A percentile compares a stretch with the other conserved stretches of the same genome.
Evolutionary conservation across 1,284 basidiomycete species (phyloP).

Genomic region (Cystobasidium sp.): DNA sequence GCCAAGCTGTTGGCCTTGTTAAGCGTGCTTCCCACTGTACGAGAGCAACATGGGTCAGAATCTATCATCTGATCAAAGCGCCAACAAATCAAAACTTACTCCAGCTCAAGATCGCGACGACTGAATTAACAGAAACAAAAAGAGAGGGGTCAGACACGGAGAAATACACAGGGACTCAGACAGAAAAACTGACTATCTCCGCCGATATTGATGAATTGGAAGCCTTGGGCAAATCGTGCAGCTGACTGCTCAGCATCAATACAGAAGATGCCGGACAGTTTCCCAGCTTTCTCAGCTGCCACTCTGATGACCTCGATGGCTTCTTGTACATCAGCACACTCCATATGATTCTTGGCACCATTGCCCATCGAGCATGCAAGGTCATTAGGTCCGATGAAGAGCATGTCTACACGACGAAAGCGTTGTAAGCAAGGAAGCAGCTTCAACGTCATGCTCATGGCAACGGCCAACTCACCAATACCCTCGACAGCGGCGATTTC

Average conservation of each 20-base stretch:
- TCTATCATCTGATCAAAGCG: background rate
- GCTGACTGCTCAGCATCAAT: constrained; percentile 37
- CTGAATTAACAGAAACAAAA: background rate
- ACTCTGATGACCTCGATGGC: constrained; percentile 53
- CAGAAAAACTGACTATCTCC: constrained; percentile 18
- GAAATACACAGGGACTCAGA: background rate
- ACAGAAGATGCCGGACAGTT: constrained; percentile 54
- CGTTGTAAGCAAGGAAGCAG: background rate
- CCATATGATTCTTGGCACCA: constrained; percentile 52
- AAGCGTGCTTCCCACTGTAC: constrained; percentile 14
- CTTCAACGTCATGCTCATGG: no score
- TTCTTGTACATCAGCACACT: constrained; percentile 37
- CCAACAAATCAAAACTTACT: background rate
- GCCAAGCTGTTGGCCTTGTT: constrained; percentile 2
- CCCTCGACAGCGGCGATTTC: constrained; percentile 55
- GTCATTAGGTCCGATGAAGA: constrained; percentile 56
- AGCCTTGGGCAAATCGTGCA: constrained; percentile 34
- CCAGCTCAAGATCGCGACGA: constrained; percentile 29
- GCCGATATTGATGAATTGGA: constrained; percentile 42
- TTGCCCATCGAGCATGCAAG: constrained; percentile 53
- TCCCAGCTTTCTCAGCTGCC: constrained; percentile 53
- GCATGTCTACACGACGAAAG: constrained; percentile 47
- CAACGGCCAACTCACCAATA: constrained; percentile 48
- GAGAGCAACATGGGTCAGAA: background rate
- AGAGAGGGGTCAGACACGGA: background rate